Percentiles rank a stretch among this genome's conserved stretches.
These are phyloP conservation scores for Fusarium tupiense DNA, from an alignment of 2,329 filamentous ascomycete genomes.

Conservation along the genomic window DNA sequence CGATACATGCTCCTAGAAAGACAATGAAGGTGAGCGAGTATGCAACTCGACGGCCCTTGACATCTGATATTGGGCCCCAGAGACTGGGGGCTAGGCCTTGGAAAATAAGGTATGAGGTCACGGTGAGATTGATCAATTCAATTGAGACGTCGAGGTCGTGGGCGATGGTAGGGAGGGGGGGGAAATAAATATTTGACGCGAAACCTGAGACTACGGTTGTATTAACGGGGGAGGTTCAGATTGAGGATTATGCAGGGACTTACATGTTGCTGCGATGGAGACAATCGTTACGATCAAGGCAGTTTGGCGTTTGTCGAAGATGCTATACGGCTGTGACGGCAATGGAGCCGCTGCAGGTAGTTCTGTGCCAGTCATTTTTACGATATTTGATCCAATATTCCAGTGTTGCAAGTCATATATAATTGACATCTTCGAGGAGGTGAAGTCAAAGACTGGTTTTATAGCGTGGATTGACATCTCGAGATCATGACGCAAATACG, in stretches of 20 bases:
- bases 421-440: accelerated
- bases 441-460: not conserved
- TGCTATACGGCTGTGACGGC: constrained; percentile 52
- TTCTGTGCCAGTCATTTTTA: not conserved
- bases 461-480: accelerated
- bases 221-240: not conserved
- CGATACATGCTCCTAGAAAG: constrained; percentile 63
- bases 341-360: not conserved
- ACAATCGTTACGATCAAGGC: constrained; percentile 57
- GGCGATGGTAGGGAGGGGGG: constrained; percentile 57
- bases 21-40: constrained; percentile 58
- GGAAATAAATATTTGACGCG: constrained; percentile 60
- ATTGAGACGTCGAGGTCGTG: constrained; percentile 53
- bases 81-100: constrained; percentile 65
- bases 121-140: constrained; percentile 54
- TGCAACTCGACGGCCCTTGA: constrained; percentile 55
- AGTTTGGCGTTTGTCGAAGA: constrained; percentile 61
- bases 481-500: no score
- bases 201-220: constrained; percentile 49
- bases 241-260: not conserved
- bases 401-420: accelerated
- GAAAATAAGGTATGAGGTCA: constrained; percentile 61
- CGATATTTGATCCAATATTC: accelerated
- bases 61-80: constrained; percentile 60
- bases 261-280: constrained; percentile 62